Percentiles rank a stretch among this genome's conserved stretches.
These are phyloP conservation scores for Septoria petroselini DNA, from an alignment of 2,329 filamentous ascomycete species.

Conservation along the genomic window DNA sequence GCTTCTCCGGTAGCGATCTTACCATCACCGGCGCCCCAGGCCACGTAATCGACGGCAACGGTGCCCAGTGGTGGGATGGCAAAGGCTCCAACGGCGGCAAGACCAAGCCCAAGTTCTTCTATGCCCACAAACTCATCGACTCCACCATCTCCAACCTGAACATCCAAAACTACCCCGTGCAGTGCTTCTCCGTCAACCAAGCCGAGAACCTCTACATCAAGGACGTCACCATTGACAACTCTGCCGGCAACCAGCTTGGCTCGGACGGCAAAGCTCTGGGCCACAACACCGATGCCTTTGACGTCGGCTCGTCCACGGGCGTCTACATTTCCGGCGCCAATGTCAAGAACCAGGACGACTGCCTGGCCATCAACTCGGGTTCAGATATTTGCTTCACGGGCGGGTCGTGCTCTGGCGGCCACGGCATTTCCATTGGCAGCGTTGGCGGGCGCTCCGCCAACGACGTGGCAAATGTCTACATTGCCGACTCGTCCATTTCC, in stretches of 20 bases:
- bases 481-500: constrained; percentile 49
- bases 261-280: constrained; percentile 39
- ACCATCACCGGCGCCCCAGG: constrained; percentile 54
- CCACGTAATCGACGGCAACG: constrained; percentile 51
- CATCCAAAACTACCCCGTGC: constrained; percentile 44
- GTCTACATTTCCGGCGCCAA: constrained; percentile 32
- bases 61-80: constrained; percentile 45
- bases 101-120: constrained; percentile 43
- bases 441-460: constrained; percentile 55
- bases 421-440: constrained; percentile 37
- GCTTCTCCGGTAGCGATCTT: constrained; percentile 57
- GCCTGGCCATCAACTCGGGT: constrained; percentile 34
- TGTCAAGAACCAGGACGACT: constrained; percentile 39
- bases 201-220: constrained; percentile 38
- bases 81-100: constrained; percentile 49
- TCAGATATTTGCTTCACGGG: constrained; percentile 31
- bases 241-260: constrained; percentile 40
- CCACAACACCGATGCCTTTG: constrained; percentile 42
- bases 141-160: constrained; percentile 41
- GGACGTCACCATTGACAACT: constrained; percentile 43
- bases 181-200: constrained; percentile 41
- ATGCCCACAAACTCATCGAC: constrained; percentile 41
- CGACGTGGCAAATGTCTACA: constrained; percentile 52
- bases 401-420: constrained; percentile 29
- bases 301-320: constrained; percentile 35